Evolutionary conservation across 495 filamentous ascomycete species (phyloP), one percentile per base, ranked within the genome.

Genomic region (Haplographium delicatum): DNA sequence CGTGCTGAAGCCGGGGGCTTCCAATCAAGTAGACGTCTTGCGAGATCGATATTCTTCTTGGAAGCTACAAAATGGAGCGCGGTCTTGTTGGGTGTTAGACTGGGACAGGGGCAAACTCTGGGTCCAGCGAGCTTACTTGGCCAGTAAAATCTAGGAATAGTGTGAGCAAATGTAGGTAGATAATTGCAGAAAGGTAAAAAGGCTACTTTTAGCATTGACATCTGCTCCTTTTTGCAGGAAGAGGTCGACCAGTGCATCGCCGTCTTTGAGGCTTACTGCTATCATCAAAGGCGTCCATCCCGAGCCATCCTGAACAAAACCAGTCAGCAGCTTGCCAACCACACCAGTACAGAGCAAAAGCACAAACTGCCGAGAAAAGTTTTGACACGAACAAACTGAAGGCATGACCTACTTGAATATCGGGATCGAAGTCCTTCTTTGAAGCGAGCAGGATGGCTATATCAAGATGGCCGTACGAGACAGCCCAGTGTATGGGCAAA

Each of bases 221-320:
- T 96, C 89, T 2, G 89, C 90, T 25, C 76, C 88, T 59, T 85
- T 88, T n/a, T 71, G 65, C 0, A 98, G 73, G 2, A 97, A 75
- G 4, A 95, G 64, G 25, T 91, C 81, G 10, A 95, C 75, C 5
- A 87, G 58, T 2, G 71, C 72, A 23, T 88, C 86, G 22, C 70
- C 77, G 44, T 87, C 85, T 56, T 83, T 83, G 28, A 95, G 73
- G 53, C 84, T 90, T 8, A 85, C 78, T 8, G 91, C 86, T 44
- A 96, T 96, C 91, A 96, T 96, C 20, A 96, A 73, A 1, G 88
- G 85, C 9, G 91, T 94, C 93, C 93, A 98, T 44, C 91, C 91
- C 7, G 82, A 83, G 15, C 83, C 89, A 63, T 98, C 93, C 81
- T 88, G 45, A 26, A 39, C n/a, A n/a, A n/a, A n/a, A 23, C 23